Evolutionary conservation across 768 basidiomycete genomes (phyloP), one percentile per base, ranked within the genome.

Genomic region (Mycena crocata): DNA sequence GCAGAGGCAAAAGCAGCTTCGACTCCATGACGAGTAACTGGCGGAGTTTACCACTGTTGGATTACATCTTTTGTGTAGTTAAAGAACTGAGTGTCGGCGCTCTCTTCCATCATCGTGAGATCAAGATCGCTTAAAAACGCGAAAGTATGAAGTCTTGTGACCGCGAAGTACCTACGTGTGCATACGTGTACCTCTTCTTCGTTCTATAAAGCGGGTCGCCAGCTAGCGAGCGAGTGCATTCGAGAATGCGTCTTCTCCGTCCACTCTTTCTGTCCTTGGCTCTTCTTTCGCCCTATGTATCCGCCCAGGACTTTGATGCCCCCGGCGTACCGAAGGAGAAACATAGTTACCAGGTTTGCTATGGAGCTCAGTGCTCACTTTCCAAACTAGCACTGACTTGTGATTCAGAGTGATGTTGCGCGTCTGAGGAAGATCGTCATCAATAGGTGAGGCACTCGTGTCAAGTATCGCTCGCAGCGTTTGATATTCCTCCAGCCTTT

Each of bases 391-490:
- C 37, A 61, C 52, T 35, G 34, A 64, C 55, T 51, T 31, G 46
- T 34, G 59, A 32, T 67, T 1, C 74, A 96, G 95, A 96, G 95
- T 72, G 96, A 97, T 79, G 95, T 98, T 63, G 88, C 95, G 40
- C 93, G 96, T 74, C 85, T 98, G 71, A 89, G 96, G 64, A 94
- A 93, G 74, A 95, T 97, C 67, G 95, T 98, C 68, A 94, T 97
- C 73, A 93, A 96, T 82, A 93, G 92, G 90, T 87, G 69, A 72
- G 81, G 56, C 37, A n/a, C 26, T 15, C 35, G 65, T 26, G n/a
- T 51, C 58, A 34, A 56, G 35, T 56, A 42, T 34, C 57, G 19
- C 51, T 68, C 37, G 23, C 28, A 34, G 31, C 31, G 30, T 55
- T 59, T 52, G 62, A 56, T 37, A 17, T 45, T 56, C 40, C 21